Percentiles rank a stretch among this genome's conserved stretches.
Conservation (phyloP, 1,139 yeast genomes). For the Kluyveromyces sp. region DNA sequence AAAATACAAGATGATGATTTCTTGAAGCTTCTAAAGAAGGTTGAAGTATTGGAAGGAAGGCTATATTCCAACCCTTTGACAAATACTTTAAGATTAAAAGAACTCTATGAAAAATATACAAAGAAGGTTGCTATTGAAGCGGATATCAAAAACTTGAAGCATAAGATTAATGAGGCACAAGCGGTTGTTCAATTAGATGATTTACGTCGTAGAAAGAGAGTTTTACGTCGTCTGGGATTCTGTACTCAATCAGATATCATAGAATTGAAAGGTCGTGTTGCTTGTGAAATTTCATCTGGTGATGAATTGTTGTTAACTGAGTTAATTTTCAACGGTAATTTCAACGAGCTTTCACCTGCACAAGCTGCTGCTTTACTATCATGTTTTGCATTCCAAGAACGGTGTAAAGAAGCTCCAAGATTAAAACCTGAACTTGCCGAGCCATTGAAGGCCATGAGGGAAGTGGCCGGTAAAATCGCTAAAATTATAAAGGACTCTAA, state of each 20-base stretch:
- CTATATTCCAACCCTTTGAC: constrained; percentile 62
- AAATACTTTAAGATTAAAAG: constrained; percentile 53
- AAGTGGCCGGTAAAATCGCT: constrained; percentile 85
- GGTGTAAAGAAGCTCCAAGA: constrained; percentile 82
- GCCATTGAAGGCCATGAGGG: constrained; percentile 79
- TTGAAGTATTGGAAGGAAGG: constrained; percentile 73
- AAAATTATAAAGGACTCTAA: constrained; percentile 84
- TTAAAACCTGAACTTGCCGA: constrained; percentile 82
- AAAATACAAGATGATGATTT: constrained; percentile 79
- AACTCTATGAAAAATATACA: constrained; percentile 56
- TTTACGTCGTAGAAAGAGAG: constrained; percentile 84
- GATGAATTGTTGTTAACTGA: constrained; percentile 87
- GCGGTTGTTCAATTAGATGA: constrained; percentile 93
- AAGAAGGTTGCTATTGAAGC: constrained; percentile 54
- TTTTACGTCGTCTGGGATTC: constrained; percentile 77
- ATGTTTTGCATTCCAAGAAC: constrained; percentile 94
- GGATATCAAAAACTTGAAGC: constrained; percentile 53
- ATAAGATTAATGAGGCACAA: constrained; percentile 72
- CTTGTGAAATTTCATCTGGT: constrained; percentile 94
- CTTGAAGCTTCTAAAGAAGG: constrained; percentile 58
- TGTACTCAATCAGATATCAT: constrained; percentile 76
- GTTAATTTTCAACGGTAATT: constrained; percentile 88
- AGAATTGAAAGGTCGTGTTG: constrained; percentile 91
- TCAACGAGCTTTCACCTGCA: constrained; percentile 77
- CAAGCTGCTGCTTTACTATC: constrained; percentile 89